A percentile compares a stretch with the other conserved stretches of the same genome.
These are phyloP conservation scores for Metarhizium guizhouense DNA, from an alignment of 2,329 filamentous ascomycete genomes.

Conservation along the genomic window DNA sequence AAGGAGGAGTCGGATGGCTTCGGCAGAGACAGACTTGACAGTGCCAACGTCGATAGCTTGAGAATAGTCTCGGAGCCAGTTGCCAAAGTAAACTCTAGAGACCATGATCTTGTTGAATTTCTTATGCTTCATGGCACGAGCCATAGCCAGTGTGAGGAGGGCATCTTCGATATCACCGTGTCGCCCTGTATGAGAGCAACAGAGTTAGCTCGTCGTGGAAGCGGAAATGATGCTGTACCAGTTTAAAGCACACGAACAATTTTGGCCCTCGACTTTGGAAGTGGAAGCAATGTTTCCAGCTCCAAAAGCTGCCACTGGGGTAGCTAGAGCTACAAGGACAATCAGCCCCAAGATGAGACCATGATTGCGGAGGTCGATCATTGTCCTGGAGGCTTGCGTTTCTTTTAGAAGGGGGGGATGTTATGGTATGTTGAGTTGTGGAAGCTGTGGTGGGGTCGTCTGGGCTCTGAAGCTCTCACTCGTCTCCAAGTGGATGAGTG, in stretches of 20 bases:
- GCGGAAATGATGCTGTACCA: background rate
- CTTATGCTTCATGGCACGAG: constrained; percentile 48
- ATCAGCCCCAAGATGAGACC: constrained; percentile 46
- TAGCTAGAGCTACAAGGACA: constrained; percentile 57
- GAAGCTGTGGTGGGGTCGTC: background rate
- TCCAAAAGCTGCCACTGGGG: constrained; percentile 68
- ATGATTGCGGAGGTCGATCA: constrained; percentile 40
- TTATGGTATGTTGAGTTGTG: background rate
- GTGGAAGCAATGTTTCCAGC: constrained; percentile 81
- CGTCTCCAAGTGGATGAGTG: background rate
- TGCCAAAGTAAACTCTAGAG: constrained; percentile 89
- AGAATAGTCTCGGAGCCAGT: constrained; percentile 89
- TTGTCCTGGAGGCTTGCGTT: constrained; percentile 16
- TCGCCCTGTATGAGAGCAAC: constrained; percentile 43
- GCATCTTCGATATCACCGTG: constrained; percentile 92
- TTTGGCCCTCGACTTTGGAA: constrained; percentile 73
- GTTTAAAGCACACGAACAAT: constrained; percentile 45
- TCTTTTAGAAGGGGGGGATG: background rate
- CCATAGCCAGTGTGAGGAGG: constrained; percentile 61
- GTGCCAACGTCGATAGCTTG: constrained; percentile 91
- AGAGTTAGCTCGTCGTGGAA: background rate
- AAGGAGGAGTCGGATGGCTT: constrained; percentile 82
- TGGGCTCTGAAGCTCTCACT: background rate
- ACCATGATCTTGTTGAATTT: constrained; percentile 86
- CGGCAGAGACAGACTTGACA: constrained; percentile 80